Base-by-base conservation (phyloP, 1,284 basidiomycete genomes). In the Ustilago vetiveriae region DNA sequence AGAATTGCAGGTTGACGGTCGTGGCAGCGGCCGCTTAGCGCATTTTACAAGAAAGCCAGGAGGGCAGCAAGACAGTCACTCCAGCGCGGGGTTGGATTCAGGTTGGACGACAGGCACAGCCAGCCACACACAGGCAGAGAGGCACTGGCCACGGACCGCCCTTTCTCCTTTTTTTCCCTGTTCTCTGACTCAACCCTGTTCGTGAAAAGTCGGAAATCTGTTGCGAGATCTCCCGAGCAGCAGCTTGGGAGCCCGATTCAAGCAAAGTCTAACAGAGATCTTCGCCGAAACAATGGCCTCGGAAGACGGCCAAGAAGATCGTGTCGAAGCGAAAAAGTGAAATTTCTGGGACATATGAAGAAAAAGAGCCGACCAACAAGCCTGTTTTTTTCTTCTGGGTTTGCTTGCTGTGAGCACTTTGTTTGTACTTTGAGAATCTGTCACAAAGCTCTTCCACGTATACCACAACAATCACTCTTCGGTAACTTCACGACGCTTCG, bases 201-300 rank as follows among this genome's bases (percentile, higher is more conserved):
- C 62, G 62, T 65, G 62, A 65, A 65, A 65, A 65, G 16, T 47
- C 50, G 62, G 55, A 48, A 46, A 58, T 65, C 62, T 50, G 19
- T 11, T 42, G 44, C 47, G 39, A 48, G 27, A 50, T 52, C 47
- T 40, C 41, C 60, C 60, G 45, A 52, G 38, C 13, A n/a, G n/a
- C 35, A 11, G 6, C 32, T n/a, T 11, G 32, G 16, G n/a, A 11
- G 14, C 36, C 36, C 36, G 36, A 37, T 37, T 35, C 16, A 35
- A 13, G 26, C 21, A 29, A 19, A 40, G 39, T 27, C 16, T 36
- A 27, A 40, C 27, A 33, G 24, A 19, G 9, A 14, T 21, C 3
- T 13, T 26, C 23, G 16, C 4, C 9, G 33, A 44, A 39, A 23
- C 19, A 4, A 37, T 19, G 10, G 35, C 13, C 27, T 55, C 59